Evolutionary conservation across 2,329 filamentous ascomycete species (phyloP).

Genomic region (Hypoxylon sp.): DNA sequence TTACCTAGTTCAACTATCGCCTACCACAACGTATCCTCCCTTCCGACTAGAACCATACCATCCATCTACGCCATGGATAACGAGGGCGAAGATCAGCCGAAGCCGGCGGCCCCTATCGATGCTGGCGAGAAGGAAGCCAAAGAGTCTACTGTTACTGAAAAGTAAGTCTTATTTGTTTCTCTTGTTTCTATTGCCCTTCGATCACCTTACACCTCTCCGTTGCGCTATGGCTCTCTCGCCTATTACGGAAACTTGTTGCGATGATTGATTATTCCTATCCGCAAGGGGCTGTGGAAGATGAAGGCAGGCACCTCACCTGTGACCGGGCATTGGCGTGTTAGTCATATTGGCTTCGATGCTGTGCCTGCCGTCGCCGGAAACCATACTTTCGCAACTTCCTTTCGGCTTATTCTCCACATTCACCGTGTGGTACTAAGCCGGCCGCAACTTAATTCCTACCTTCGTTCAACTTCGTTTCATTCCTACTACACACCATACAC

Average conservation of each 20-base stretch:
- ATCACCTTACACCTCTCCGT: not conserved
- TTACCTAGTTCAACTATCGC: not conserved
- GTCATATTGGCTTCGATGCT: not conserved
- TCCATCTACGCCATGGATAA: slow-evolving; percentile 9
- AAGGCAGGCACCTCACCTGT: not conserved
- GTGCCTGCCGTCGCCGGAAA: too few species aligned
- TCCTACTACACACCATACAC: not conserved
- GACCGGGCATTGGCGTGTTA: not conserved
- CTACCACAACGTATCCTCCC: not conserved
- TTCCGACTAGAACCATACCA: not conserved
- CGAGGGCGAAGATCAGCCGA: slow-evolving; percentile 18
- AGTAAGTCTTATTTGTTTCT: slow-evolving; percentile 26
- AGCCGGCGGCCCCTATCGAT: slow-evolving; percentile 1
- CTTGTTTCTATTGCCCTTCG: not conserved
- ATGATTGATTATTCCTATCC: not conserved
- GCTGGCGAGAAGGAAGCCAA: slow-evolving; percentile 2
- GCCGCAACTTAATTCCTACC: not conserved
- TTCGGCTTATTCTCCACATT: not conserved
- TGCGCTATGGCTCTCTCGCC: not conserved
- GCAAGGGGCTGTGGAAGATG: not conserved
- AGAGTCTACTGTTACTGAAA: slow-evolving; percentile 20
- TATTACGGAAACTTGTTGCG: not conserved
- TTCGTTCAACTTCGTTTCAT: not conserved
- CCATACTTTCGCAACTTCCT: not conserved
- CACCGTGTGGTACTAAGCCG: not conserved